phyloP scores from a whole-genome alignment of 305 asterid species.

The Withania somnifera region DNA sequence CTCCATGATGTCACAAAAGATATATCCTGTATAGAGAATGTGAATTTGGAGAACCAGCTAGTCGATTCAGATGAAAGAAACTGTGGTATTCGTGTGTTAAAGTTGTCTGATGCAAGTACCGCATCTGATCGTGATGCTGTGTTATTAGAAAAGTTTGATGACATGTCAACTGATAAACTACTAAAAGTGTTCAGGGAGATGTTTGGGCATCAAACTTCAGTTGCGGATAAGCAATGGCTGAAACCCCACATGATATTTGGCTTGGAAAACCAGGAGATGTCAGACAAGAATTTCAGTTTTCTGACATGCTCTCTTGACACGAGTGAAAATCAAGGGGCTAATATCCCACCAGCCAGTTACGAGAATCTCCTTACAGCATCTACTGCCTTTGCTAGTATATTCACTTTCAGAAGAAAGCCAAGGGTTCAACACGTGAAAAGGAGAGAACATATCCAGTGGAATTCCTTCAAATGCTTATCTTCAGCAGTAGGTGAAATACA shows the following conservation, averaged over 20 bases:
- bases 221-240: neutral
- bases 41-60: neutral
- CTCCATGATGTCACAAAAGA: neutral
- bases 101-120: slow-evolving; percentile 1
- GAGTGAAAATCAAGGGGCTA: neutral
- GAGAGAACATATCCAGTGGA: neutral
- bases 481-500: neutral
- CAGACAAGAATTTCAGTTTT: neutral
- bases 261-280: neutral
- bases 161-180: neutral
- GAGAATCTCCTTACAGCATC: slow-evolving; percentile 5
- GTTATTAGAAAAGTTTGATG: neutral
- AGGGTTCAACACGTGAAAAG: slow-evolving; percentile 9
- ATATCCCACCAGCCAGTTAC: neutral
- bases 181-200: neutral
- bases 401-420: slow-evolving; percentile 8
- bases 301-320: neutral
- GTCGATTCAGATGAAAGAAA: neutral
- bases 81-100: neutral
- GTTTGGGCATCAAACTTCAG: neutral
- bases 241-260: neutral
- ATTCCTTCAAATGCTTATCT: neutral
- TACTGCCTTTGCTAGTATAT: slow-evolving; percentile 6
- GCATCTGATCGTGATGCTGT: neutral
- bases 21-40: neutral